These are phyloP conservation scores for Funneliformis geosporum DNA, from an alignment of 192 early-diverging fungal species.

Conservation along the genomic window DNA sequence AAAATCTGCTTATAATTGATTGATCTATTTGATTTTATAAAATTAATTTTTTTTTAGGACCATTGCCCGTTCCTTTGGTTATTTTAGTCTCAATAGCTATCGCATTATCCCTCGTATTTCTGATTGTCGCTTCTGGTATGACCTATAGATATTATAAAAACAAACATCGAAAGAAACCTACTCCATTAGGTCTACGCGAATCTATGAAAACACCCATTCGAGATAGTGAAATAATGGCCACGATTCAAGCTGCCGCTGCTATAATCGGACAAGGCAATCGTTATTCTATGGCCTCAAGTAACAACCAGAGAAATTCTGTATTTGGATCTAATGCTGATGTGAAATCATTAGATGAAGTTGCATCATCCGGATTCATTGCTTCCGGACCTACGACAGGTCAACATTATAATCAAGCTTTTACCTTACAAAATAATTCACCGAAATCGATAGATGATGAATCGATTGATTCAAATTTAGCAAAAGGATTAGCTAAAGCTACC, in stretches of 20 bases:
- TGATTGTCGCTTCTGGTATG: slow-evolving; percentile 62
- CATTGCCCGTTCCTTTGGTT: slow-evolving; percentile 58
- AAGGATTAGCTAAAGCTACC: neutral
- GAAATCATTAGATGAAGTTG: neutral
- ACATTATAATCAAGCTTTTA: neutral
- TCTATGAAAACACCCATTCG: neutral
- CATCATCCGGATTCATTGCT: neutral
- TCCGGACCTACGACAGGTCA: neutral
- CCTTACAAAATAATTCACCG: neutral
- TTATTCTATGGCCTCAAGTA: neutral
- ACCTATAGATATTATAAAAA: slow-evolving; percentile 43
- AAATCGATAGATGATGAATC: neutral
- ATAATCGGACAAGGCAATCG: neutral
- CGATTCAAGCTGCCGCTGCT: neutral
- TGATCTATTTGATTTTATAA: neutral
- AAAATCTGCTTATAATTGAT: neutral
- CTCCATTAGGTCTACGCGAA: neutral
- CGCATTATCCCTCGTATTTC: slow-evolving; percentile 63
- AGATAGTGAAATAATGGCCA: neutral
- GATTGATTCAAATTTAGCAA: neutral
- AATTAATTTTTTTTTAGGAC: slow-evolving; percentile 24
- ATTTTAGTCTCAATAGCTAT: slow-evolving; percentile 71
- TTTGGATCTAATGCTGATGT: neutral
- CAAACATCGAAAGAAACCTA: neutral
- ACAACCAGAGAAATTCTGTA: neutral